Conservation (phyloP, 1,139 yeast species). For the Geotrichum reessii region DNA sequence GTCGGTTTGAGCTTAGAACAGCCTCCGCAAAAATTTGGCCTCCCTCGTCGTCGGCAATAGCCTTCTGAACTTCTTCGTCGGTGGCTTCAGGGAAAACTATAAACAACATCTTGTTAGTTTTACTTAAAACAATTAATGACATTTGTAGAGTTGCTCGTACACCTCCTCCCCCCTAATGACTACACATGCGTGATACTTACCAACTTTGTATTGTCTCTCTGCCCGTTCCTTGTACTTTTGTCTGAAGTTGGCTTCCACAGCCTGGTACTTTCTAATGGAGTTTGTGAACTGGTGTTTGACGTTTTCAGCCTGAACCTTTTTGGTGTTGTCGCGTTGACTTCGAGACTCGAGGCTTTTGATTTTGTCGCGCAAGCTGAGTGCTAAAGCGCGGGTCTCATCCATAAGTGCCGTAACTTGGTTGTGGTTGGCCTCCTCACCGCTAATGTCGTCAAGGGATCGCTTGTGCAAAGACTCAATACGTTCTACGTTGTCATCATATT, state of each 20-base stretch:
- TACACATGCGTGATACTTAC: conserved; percentile 7
- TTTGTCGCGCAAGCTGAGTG: conserved; percentile 64
- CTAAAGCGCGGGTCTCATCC: conserved; percentile 73
- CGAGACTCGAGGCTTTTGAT: conserved; percentile 73
- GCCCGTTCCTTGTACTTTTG: conserved; percentile 84
- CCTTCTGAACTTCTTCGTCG: conserved; percentile 74
- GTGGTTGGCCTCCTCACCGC: conserved; percentile 65
- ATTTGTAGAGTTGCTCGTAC: not conserved
- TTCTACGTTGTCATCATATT: conserved; percentile 70
- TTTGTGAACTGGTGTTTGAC: conserved; percentile 80
- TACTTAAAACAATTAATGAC: not conserved
- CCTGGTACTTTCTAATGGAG: conserved; percentile 79
- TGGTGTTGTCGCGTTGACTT: conserved; percentile 65
- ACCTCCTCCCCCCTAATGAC: not conserved
- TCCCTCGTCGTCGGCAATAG: conserved; percentile 61
- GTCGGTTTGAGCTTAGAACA: conserved; percentile 80
- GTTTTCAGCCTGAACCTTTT: conserved; percentile 85
- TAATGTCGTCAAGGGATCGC: conserved; percentile 77
- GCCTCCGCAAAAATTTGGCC: conserved; percentile 95
- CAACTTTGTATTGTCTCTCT: conserved; percentile 81
- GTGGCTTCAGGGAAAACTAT: conserved; percentile 85
- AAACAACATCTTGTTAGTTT: conserved; percentile 1
- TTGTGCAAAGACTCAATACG: conserved; percentile 78
- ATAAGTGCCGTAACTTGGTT: conserved; percentile 72
- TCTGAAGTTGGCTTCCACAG: conserved; percentile 80